Conservation (phyloP, 1,284 basidiomycete species). For the Agaricales sp. region DNA sequence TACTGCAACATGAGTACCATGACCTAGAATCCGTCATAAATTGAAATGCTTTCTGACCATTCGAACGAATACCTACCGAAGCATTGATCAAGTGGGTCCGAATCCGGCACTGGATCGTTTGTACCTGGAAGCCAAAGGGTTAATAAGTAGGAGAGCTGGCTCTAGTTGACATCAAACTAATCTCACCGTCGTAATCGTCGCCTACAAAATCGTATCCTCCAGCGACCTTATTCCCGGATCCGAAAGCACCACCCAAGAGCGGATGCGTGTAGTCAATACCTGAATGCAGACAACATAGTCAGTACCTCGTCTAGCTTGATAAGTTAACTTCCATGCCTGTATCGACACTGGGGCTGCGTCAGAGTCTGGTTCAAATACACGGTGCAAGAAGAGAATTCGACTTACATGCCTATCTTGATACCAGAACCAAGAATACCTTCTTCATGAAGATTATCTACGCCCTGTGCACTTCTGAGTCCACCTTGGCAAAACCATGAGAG, state of each 20-base stretch:
- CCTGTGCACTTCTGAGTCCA: too few species aligned
- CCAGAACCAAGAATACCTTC: conserved; percentile 39
- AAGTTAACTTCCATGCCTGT: too few species aligned
- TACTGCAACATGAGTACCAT: conserved; percentile 52
- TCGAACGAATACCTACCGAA: conserved; percentile 28
- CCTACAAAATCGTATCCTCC: conserved; percentile 48
- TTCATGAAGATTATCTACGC: conserved; percentile 39
- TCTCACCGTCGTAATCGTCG: conserved; percentile 26
- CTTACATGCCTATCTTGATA: conserved; percentile 43
- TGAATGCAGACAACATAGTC: conserved; percentile 19
- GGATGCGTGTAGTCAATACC: conserved; percentile 55
- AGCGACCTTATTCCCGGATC: conserved; percentile 47
- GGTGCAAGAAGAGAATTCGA: too few species aligned
- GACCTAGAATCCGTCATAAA: too few species aligned
- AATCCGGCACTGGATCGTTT: conserved; percentile 35
- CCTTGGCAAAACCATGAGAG: too few species aligned
- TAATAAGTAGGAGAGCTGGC: too few species aligned
- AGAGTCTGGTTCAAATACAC: too few species aligned
- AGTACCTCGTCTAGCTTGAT: too few species aligned
- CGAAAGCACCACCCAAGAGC: conserved; percentile 52
- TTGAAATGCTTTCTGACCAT: too few species aligned
- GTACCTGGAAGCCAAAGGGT: conserved; percentile 17
- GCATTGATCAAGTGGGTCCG: conserved; percentile 37
- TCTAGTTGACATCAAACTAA: conserved; percentile 3
- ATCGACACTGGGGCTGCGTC: too few species aligned